A percentile compares a stretch with the other conserved stretches of the same genome.
These are phyloP conservation scores for Dalbergia cultrata DNA, from an alignment of 306 rosid species.

Conservation along the genomic window DNA sequence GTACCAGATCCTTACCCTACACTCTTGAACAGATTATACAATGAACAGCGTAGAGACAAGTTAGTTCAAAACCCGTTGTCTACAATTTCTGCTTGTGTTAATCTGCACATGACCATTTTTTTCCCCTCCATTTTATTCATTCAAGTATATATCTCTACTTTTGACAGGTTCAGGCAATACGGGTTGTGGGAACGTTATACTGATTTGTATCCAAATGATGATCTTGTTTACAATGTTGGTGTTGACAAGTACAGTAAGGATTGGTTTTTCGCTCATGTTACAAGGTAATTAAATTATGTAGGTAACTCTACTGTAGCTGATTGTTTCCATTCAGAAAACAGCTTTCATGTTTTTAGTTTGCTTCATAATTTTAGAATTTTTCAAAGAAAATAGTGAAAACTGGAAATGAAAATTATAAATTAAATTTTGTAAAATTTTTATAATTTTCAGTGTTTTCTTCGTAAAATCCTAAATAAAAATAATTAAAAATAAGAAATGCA, in stretches of 20 bases:
- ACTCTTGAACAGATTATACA: slow-evolving; percentile 68
- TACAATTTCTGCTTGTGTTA: neutral
- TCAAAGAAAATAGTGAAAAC: no score
- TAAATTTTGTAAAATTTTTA: no score
- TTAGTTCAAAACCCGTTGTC: slow-evolving; percentile 20
- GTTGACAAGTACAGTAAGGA: slow-evolving; percentile 41
- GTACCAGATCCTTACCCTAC: slow-evolving; percentile 78
- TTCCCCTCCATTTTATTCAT: neutral
- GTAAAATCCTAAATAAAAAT: no score
- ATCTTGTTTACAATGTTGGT: slow-evolving; percentile 65
- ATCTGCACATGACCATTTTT: neutral
- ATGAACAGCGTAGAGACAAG: slow-evolving; percentile 53
- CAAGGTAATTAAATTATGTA: slow-evolving; percentile 42
- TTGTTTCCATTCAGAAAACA: neutral
- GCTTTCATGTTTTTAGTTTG: no score
- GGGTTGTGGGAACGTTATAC: slow-evolving; percentile 78
- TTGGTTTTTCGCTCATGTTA: slow-evolving; percentile 80
- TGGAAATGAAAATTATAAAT: no score
- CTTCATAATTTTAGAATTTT: no score
- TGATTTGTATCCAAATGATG: slow-evolving; percentile 58
- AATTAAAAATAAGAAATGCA: no score
- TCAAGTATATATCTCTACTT: neutral
- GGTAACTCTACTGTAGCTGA: neutral
- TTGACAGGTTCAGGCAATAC: slow-evolving; percentile 70
- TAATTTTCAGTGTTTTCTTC: no score